Evolutionary conservation across 441 rosid species (phyloP).

Genomic region (Euphorbia neoarborescens): DNA sequence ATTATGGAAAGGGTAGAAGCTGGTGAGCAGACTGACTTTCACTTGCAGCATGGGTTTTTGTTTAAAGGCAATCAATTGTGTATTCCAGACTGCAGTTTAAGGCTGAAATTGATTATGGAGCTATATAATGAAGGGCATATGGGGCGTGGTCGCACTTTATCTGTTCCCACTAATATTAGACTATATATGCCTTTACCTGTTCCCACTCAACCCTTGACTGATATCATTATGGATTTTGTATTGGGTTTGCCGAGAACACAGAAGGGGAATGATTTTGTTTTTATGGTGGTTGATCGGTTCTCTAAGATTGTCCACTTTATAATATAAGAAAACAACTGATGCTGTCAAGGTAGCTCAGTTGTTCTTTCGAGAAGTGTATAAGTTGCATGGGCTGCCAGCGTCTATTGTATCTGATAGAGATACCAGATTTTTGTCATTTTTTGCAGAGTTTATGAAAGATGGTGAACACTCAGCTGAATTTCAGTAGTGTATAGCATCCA

Average conservation of each 20-base stretch:
- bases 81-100: too few relatives aligned
- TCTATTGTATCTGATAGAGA: not conserved
- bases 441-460: not conserved
- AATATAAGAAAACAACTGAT: not conserved
- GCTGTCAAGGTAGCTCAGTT: not conserved
- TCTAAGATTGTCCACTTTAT: not conserved
- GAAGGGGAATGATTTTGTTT: slow-evolving; percentile 3
- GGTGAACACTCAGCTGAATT: too few relatives aligned
- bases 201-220: not conserved
- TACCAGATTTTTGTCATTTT: slow-evolving; percentile 9
- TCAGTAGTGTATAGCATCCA: too few relatives aligned
- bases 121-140: not conserved
- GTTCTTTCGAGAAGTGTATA: not conserved
- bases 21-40: too few relatives aligned
- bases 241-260: not conserved
- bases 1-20: too few relatives aligned
- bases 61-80: too few relatives aligned
- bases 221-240: slow-evolving; percentile 8
- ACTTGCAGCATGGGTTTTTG: too few relatives aligned
- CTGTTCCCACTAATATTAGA: too few relatives aligned
- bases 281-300: slow-evolving; percentile 7
- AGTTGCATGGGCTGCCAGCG: not conserved
- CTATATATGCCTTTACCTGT: too few relatives aligned
- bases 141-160: not conserved
- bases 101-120: too few relatives aligned